Evolutionary conservation across 2,329 filamentous ascomycete species (phyloP), one percentile per base, ranked within the genome.

Genomic region (Microsporum audouinii): DNA sequence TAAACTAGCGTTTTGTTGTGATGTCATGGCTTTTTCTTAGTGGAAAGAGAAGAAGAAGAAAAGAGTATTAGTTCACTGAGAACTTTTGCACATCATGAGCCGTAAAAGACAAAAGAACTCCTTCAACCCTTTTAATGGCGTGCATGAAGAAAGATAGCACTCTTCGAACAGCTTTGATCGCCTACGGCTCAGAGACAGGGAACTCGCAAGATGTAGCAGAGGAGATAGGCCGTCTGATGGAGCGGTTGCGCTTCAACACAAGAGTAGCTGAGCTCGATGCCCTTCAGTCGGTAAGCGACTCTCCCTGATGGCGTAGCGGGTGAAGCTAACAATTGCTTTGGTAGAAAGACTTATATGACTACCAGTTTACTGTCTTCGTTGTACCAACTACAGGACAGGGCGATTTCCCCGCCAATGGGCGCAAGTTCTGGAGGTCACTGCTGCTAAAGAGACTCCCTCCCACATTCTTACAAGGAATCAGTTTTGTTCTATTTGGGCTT

Each of bases 141-240:
- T 55, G 39, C 39, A 45, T 17, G 41, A 51, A 59, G 34, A 29
- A 55, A 57, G 51, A 61, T 39, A 10, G 33, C 17, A 29, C 27
- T 34, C 58, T 57, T 58, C 62, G 60, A 60, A 63, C 65, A 65
- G 84, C 82, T 58, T 82, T 95, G 66, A 80, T 99, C 62, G 81
- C 95, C 38, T 99, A 96, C 75, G 94, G 90, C 60, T 95, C 92
- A 43, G 94, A 99, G 77, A 97, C 91, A 27, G 94, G 94, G 61
- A 96, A 94, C 70, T 87, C 90, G 60, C 89, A 96, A 74, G 92
- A 97, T 74, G 84, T 92, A 65, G 92, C 94, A 23, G 86, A 90
- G 69, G 90, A 96, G 71, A 78, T 97, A 64, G 89, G 87, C 43
- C 80, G 85, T 45, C 75, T 89, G 65, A 82, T 85, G 39, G 85